Percentiles rank a stretch among this genome's conserved stretches.
phyloP scores from a whole-genome alignment of 768 basidiomycete genomes.

The Trametes elegans region DNA sequence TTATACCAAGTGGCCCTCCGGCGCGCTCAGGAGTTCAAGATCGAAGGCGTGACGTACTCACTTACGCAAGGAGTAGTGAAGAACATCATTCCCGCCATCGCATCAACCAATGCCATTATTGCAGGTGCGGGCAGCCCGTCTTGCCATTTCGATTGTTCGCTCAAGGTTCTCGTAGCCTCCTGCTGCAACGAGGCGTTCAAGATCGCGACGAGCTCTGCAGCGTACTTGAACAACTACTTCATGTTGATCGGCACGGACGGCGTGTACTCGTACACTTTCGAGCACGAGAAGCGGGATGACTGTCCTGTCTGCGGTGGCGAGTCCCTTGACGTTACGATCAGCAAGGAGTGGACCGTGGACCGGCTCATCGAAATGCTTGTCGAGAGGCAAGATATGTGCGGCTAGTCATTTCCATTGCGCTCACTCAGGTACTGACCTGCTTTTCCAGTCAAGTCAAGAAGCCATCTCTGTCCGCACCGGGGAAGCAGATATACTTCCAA shows the following conservation, averaged over 20 bases:
- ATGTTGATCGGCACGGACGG: constrained; percentile 98
- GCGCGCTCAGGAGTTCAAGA: constrained; percentile 92
- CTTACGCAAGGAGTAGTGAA: constrained; percentile 98
- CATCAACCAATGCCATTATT: constrained; percentile 97
- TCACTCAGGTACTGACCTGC: background rate
- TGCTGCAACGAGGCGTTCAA: constrained; percentile 99
- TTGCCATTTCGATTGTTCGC: background rate
- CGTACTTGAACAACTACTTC: constrained; percentile 96
- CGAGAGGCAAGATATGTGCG: constrained; percentile 90
- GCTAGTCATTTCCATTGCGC: constrained; percentile 14
- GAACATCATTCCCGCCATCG: constrained; percentile 99
- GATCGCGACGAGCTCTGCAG: constrained; percentile 92
- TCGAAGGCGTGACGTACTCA: constrained; percentile 98
- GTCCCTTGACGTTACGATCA: constrained; percentile 69
- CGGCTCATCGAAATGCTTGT: constrained; percentile 82
- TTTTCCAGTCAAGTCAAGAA: constrained; percentile 87
- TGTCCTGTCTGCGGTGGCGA: constrained; percentile 98
- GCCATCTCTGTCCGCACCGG: constrained; percentile 81
- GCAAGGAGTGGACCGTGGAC: constrained; percentile 76
- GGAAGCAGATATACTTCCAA: constrained; percentile 85
- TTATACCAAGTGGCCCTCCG: constrained; percentile 75
- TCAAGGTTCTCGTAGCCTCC: constrained; percentile 52
- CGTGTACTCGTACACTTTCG: constrained; percentile 95
- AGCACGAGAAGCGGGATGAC: constrained; percentile 88
- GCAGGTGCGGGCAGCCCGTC: constrained; percentile 54